A percentile compares a stretch with the other conserved stretches of the same genome.
phyloP scores from a whole-genome alignment of 192 early-diverging fungal species.

The Paraglomus brasilianum region DNA sequence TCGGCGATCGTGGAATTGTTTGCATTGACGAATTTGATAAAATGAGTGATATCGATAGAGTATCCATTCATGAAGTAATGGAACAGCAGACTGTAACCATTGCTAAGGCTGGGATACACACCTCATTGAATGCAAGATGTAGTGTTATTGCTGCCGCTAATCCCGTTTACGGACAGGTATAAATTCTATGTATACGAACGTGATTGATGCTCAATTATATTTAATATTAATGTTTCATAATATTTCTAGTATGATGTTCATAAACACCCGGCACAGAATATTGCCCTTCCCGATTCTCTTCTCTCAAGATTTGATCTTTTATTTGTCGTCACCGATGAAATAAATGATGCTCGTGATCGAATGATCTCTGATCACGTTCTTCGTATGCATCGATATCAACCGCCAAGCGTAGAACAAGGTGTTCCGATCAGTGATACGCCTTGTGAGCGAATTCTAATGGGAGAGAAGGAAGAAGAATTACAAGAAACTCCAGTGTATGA shows the following conservation, averaged over 20 bases:
- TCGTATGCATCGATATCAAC: slow-evolving; percentile 91
- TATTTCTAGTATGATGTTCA: slow-evolving; percentile 74
- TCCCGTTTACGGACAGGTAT: slow-evolving; percentile 76
- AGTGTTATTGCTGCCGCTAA: slow-evolving; percentile 97
- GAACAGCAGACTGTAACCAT: slow-evolving; percentile 99
- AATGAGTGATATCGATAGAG: slow-evolving; percentile 95
- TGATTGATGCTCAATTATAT: not conserved
- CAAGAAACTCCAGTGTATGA: slow-evolving; percentile 75
- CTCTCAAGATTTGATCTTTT: slow-evolving; percentile 97
- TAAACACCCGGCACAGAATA: slow-evolving; percentile 90
- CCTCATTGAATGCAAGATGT: slow-evolving; percentile 94
- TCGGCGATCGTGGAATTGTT: slow-evolving; percentile 89
- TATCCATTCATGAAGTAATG: slow-evolving; percentile 99
- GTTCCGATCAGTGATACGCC: slow-evolving; percentile 49
- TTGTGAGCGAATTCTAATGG: slow-evolving; percentile 47
- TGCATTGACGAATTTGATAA: slow-evolving; percentile 99
- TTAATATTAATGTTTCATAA: slow-evolving; percentile 20
- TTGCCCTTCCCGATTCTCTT: slow-evolving; percentile 92
- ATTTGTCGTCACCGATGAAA: slow-evolving; percentile 92
- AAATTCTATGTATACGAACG: no score
- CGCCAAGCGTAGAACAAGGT: slow-evolving; percentile 83
- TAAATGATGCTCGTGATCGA: slow-evolving; percentile 83
- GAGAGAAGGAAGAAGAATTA: slow-evolving; percentile 49
- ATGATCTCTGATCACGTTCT: slow-evolving; percentile 90
- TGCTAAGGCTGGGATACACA: slow-evolving; percentile 98